A percentile compares a stretch with the other conserved stretches of the same genome.
phyloP scores from a whole-genome alignment of 768 basidiomycete species.

The Pholiota conissans region DNA sequence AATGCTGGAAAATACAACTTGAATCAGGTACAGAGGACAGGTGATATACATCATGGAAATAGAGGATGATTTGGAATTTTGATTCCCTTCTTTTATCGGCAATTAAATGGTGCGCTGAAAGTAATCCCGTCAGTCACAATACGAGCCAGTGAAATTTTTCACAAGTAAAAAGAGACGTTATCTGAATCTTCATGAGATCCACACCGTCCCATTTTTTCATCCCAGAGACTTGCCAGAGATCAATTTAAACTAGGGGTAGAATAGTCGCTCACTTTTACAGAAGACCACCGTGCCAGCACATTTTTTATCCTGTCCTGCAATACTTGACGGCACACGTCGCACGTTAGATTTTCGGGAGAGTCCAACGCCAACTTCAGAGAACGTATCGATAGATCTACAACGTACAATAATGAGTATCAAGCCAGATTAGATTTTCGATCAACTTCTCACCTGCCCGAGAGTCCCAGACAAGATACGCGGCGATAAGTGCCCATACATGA shows the following conservation, averaged over 20 bases:
- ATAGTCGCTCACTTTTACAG: constrained; percentile 44
- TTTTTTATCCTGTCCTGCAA: constrained; percentile 47
- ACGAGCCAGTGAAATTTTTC: neutral
- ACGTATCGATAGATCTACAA: constrained; percentile 44
- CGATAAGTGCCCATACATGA: constrained; percentile 29
- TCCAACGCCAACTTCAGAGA: constrained; percentile 48
- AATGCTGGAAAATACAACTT: too few relatives aligned
- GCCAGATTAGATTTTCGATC: too few relatives aligned
- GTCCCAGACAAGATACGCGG: constrained; percentile 28
- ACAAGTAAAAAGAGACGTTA: neutral
- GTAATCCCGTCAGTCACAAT: neutral
- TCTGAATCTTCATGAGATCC: neutral
- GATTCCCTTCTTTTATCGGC: neutral
- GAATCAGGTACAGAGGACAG: too few relatives aligned
- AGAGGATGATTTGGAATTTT: neutral
- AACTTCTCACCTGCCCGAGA: constrained; percentile 21
- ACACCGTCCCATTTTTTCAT: neutral
- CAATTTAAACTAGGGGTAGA: neutral
- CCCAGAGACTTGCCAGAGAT: constrained; percentile 13
- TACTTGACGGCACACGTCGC: constrained; percentile 42
- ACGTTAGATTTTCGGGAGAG: constrained; percentile 48
- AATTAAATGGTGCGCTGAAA: neutral
- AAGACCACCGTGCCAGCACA: constrained; percentile 52
- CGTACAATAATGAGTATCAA: too few relatives aligned
- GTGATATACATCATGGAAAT: neutral